These are phyloP conservation scores for Apiotrichum gracile DNA, from an alignment of 1,284 basidiomycete species.

Conservation along the genomic window DNA sequence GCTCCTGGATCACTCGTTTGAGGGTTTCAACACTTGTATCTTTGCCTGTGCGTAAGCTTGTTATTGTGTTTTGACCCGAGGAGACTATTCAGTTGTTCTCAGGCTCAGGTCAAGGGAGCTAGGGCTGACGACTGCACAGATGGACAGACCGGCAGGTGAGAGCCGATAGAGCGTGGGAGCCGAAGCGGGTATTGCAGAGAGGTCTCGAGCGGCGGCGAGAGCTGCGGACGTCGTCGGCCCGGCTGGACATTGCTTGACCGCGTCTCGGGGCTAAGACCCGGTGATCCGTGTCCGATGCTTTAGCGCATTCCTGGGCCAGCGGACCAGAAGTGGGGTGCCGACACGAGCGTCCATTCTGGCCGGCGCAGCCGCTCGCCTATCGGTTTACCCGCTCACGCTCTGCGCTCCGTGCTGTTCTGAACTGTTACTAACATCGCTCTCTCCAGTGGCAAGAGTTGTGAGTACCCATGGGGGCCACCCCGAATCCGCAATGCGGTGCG, in stretches of 20 bases:
- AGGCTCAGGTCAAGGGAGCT: too few species aligned
- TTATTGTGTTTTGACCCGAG: background rate
- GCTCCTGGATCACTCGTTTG: constrained; percentile 87
- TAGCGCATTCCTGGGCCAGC: too few species aligned
- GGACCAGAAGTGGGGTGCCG: too few species aligned
- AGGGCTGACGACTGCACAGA: constrained; percentile 22
- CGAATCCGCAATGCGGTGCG: background rate
- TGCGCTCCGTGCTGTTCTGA: too few species aligned
- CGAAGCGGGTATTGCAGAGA: background rate
- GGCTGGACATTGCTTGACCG: too few species aligned
- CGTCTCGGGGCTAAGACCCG: too few species aligned
- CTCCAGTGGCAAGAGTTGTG: constrained; percentile 43
- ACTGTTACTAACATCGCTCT: constrained; percentile 3
- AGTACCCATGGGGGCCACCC: constrained; percentile 6
- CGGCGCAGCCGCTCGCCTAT: too few species aligned
- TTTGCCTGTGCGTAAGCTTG: constrained; percentile 77
- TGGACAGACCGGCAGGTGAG: constrained; percentile 46
- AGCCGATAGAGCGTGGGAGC: background rate
- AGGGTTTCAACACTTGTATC: constrained; percentile 97
- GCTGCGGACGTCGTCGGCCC: background rate
- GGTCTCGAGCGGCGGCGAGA: too few species aligned
- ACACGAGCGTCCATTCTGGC: too few species aligned
- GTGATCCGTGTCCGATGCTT: too few species aligned
- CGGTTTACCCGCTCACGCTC: too few species aligned
- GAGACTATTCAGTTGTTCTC: too few species aligned